A percentile compares a stretch with the other conserved stretches of the same genome.
These are phyloP conservation scores for Stemphylium beticola DNA, from an alignment of 2,329 filamentous ascomycete species.

Conservation along the genomic window DNA sequence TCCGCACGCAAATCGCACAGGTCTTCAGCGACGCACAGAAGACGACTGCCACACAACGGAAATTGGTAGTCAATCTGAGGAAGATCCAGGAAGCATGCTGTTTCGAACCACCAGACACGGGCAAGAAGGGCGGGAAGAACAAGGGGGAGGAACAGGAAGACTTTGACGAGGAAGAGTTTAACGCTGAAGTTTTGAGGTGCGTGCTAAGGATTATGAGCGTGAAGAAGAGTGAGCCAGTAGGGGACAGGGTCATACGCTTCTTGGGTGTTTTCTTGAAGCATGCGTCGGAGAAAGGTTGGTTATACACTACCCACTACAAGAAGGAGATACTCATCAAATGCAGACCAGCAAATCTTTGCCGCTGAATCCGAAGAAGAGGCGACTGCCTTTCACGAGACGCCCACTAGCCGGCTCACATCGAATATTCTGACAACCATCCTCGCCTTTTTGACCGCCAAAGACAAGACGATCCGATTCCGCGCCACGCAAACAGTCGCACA, in stretches of 20 bases:
- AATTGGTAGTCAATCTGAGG: constrained; percentile 83
- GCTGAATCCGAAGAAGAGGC: constrained; percentile 67
- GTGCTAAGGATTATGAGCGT: constrained; percentile 81
- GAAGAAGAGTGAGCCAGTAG: constrained; percentile 89
- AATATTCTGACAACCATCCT: constrained; percentile 75
- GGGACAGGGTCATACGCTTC: constrained; percentile 85
- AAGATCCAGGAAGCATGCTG: constrained; percentile 89
- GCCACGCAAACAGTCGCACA: constrained; percentile 89
- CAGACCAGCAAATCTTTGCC: constrained; percentile 43
- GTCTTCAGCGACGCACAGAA: constrained; percentile 72
- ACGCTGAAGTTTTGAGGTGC: constrained; percentile 82
- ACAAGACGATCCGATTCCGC: constrained; percentile 90
- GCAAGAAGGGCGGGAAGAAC: constrained; percentile 52
- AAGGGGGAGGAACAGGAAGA: constrained; percentile 60
- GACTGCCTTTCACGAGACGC: constrained; percentile 78
- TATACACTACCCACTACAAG: not conserved
- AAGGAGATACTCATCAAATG: constrained; percentile 14
- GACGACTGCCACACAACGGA: constrained; percentile 87
- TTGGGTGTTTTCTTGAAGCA: constrained; percentile 84
- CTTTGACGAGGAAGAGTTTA: constrained; percentile 86
- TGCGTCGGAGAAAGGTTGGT: constrained; percentile 63
- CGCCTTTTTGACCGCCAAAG: constrained; percentile 81
- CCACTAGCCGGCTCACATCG: constrained; percentile 78
- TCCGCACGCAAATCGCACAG: constrained; percentile 74
- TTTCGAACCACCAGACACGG: constrained; percentile 59